Conservation (phyloP, 2,329 filamentous ascomycete genomes). For the Colletotrichum sp. region DNA sequence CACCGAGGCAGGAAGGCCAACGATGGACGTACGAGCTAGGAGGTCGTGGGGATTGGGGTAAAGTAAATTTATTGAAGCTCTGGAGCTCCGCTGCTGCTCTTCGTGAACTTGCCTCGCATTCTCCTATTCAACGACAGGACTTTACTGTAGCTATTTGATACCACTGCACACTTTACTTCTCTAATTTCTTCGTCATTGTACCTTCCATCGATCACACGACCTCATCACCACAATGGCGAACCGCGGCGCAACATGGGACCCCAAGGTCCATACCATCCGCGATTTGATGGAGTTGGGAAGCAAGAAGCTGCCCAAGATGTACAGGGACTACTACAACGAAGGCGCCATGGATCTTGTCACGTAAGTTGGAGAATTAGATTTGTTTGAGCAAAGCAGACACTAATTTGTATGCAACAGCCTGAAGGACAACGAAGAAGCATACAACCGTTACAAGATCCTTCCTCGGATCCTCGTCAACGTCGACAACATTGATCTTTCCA, state of each 20-base stretch:
- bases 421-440: slow-evolving; percentile 59
- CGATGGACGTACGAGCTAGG: neutral
- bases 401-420: slow-evolving; percentile 25
- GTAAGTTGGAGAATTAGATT: slow-evolving; percentile 21
- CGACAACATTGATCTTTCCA: slow-evolving; percentile 39
- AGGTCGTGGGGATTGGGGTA: neutral
- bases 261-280: slow-evolving; percentile 14
- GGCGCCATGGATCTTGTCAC: slow-evolving; percentile 61
- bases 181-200: accelerated
- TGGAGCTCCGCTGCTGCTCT: neutral
- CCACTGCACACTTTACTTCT: neutral
- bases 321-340: slow-evolving; percentile 60
- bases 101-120: neutral
- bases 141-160: neutral
- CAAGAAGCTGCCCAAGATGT: slow-evolving; percentile 41
- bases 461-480: slow-evolving; percentile 50
- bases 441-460: slow-evolving; percentile 52
- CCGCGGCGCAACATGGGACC: slow-evolving; percentile 14
- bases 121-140: neutral
- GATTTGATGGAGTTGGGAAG: slow-evolving; percentile 45
- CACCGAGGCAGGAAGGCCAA: neutral
- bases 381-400: accelerated
- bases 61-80: neutral
- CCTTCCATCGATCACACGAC: neutral
- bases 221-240: slow-evolving; percentile 1